Conservation (phyloP, 1,284 basidiomycete genomes). For the Moesziomyces parantarcticus region DNA sequence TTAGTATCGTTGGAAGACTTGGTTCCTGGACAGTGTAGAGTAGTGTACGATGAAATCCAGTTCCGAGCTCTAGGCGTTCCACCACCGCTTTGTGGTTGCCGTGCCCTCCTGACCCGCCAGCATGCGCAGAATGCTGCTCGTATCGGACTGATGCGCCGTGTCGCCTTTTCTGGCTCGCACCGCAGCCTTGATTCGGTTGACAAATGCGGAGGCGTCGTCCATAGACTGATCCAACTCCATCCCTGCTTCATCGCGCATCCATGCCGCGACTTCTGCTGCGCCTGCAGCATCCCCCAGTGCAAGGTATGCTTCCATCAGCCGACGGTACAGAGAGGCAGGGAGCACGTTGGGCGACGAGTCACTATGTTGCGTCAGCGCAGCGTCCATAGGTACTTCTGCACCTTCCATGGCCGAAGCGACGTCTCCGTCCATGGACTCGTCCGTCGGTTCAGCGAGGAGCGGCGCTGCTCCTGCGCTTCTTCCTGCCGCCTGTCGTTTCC, state of each 20-base stretch:
- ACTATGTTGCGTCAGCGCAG: slow-evolving; percentile 3
- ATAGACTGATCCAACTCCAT: slow-evolving; percentile 11
- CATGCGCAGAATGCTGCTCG: slow-evolving; percentile 32
- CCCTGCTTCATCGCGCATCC: slow-evolving; percentile 51
- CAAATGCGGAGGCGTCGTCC: slow-evolving; percentile 17
- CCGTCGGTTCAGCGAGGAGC: slow-evolving; percentile 1
- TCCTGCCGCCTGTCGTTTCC: background rate
- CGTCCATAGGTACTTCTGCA: background rate
- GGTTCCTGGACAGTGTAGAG: too few species aligned
- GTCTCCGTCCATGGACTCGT: background rate
- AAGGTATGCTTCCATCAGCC: slow-evolving; percentile 37
- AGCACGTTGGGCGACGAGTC: slow-evolving; percentile 24
- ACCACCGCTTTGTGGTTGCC: slow-evolving; percentile 34
- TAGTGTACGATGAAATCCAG: too few species aligned
- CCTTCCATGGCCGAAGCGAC: background rate
- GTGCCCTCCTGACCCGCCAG: slow-evolving; percentile 38
- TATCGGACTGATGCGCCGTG: background rate
- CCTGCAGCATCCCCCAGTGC: slow-evolving; percentile 27
- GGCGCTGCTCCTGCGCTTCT: slow-evolving; percentile 14
- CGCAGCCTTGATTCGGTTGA: slow-evolving; percentile 28
- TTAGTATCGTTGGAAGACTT: too few species aligned
- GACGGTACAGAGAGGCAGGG: slow-evolving; percentile 20
- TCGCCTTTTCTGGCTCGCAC: slow-evolving; percentile 7
- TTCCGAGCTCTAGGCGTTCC: slow-evolving; percentile 11
- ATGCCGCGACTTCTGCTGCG: slow-evolving; percentile 43